Percentiles rank a stretch among this genome's conserved stretches.
phyloP scores from a whole-genome alignment of 371 early-diverging fungal genomes.

The Encephalitozoon romaleae region DNA sequence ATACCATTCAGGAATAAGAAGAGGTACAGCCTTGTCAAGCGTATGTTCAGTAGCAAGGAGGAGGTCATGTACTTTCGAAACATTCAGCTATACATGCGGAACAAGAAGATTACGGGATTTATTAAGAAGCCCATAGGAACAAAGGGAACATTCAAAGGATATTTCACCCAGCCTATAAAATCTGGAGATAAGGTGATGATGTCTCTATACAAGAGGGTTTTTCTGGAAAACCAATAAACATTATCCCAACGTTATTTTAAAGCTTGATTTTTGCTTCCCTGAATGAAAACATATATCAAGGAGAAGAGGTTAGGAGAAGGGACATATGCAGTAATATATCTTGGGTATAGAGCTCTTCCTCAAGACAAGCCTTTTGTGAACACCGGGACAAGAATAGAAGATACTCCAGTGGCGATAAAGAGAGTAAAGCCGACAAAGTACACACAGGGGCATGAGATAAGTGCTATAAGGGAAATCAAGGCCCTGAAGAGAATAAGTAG shows the following conservation, averaged over 20 bases:
- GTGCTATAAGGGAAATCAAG: constrained; percentile 91
- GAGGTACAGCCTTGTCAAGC: constrained; percentile 43
- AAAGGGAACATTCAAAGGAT: constrained; percentile 59
- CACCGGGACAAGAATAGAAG: constrained; percentile 70
- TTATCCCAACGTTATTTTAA: neutral
- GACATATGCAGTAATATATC: constrained; percentile 67
- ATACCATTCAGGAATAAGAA: constrained; percentile 54
- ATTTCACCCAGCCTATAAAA: constrained; percentile 56
- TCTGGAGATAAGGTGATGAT: constrained; percentile 53
- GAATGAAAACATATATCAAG: constrained; percentile 50
- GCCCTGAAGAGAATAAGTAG: constrained; percentile 69
- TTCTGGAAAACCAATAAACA: constrained; percentile 34
- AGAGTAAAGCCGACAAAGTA: constrained; percentile 56
- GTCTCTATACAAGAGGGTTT: constrained; percentile 57
- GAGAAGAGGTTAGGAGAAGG: constrained; percentile 64
- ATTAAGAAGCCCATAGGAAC: constrained; percentile 59
- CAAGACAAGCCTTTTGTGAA: constrained; percentile 73
- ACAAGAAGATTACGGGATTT: constrained; percentile 45
- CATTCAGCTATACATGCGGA: constrained; percentile 43
- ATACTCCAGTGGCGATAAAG: constrained; percentile 58
- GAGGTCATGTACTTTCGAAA: constrained; percentile 59
- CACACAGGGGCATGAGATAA: constrained; percentile 70
- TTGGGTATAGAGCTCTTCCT: constrained; percentile 63
- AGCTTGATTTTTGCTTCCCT: neutral
- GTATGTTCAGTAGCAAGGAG: constrained; percentile 57